phyloP scores from a whole-genome alignment of 2,329 filamentous ascomycete genomes.

The Hypoxylon sp. region DNA sequence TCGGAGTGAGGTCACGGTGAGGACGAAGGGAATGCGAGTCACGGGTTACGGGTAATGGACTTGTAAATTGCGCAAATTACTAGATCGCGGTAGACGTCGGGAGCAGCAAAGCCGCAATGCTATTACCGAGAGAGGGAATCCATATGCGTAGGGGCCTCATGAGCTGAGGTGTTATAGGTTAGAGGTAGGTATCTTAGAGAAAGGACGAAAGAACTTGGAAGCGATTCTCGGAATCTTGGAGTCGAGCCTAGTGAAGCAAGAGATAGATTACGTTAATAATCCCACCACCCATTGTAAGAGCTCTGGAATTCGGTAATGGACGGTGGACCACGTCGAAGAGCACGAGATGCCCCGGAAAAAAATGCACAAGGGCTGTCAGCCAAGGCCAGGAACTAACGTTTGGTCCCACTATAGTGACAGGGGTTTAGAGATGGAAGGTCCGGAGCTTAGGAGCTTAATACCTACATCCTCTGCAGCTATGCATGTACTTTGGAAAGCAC shows the following conservation, averaged over 20 bases:
- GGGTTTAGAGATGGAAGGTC: conserved; percentile 18
- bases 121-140: conserved; percentile 49
- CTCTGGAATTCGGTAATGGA: conserved; percentile 37
- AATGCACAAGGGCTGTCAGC: conserved; percentile 37
- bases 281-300: conserved; percentile 36
- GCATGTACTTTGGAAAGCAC: neutral
- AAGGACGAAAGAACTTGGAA: conserved; percentile 2
- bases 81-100: conserved; percentile 26
- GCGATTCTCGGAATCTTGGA: conserved; percentile 8
- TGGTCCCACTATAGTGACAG: conserved; percentile 25
- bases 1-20: conserved; percentile 16
- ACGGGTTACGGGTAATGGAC: conserved; percentile 8
- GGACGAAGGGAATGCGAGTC: conserved; percentile 11
- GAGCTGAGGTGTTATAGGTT: conserved; percentile 26
- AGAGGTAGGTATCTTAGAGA: neutral
- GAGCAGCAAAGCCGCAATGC: conserved; percentile 50
- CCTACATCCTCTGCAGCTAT: conserved; percentile 4
- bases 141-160: conserved; percentile 46
- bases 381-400: conserved; percentile 39
- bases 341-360: conserved; percentile 30
- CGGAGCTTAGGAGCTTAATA: conserved; percentile 11
- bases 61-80: conserved; percentile 41
- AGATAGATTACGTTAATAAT: conserved; percentile 39
- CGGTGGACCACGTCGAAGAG: conserved; percentile 6
- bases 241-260: conserved; percentile 10